A percentile compares a stretch with the other conserved stretches of the same genome.
These are phyloP conservation scores for Neurospora sublineolata DNA, from an alignment of 495 filamentous ascomycete genomes.

Conservation along the genomic window DNA sequence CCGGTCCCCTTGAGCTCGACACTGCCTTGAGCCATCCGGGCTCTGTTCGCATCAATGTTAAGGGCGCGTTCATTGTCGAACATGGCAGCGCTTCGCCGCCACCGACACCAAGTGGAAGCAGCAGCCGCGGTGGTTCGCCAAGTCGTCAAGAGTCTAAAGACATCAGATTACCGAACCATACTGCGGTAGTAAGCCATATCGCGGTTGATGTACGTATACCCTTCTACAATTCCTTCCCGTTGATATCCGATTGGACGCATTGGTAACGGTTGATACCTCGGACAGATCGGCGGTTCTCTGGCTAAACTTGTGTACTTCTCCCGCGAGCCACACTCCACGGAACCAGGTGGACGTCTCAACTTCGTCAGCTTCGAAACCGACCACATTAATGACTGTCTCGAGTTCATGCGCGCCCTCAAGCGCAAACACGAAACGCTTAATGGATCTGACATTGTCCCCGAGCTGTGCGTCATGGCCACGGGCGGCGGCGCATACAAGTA, in stretches of 20 bases:
- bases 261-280: neutral
- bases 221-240: constrained; percentile 5
- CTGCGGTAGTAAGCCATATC: constrained; percentile 84
- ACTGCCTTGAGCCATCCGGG: constrained; percentile 74
- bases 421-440: constrained; percentile 64
- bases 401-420: constrained; percentile 75
- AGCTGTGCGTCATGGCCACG: constrained; percentile 83
- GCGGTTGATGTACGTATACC: constrained; percentile 72
- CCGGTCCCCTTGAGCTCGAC: constrained; percentile 43
- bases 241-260: neutral
- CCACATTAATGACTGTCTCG: constrained; percentile 78
- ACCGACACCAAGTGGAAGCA: constrained; percentile 41
- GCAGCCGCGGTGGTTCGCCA: constrained; percentile 31
- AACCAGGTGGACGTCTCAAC: constrained; percentile 81
- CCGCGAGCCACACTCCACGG: constrained; percentile 63
- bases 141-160: constrained; percentile 73
- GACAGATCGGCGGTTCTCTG: constrained; percentile 84
- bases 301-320: constrained; percentile 97
- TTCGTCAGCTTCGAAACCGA: constrained; percentile 95
- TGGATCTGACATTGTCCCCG: constrained; percentile 37
- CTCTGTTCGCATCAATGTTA: constrained; percentile 83
- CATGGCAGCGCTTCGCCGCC: constrained; percentile 37
- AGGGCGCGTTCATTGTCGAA: constrained; percentile 91
- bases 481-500: constrained; percentile 93
- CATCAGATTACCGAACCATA: constrained; percentile 93